Evolutionary conservation across 1,139 yeast species (phyloP).

Genomic region (Saccharomycopsis crataegensis): DNA sequence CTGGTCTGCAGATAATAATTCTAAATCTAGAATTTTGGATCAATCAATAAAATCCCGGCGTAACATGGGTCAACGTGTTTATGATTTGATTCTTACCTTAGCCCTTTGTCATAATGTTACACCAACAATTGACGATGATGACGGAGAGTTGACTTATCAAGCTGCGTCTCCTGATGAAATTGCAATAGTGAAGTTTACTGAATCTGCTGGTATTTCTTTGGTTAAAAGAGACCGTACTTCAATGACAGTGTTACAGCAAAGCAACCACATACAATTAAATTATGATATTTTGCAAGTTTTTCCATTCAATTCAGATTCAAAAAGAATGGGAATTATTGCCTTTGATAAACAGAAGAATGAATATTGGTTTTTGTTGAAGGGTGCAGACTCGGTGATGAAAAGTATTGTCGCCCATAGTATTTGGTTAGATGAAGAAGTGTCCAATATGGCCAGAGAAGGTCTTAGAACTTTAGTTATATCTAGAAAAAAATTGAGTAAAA

Average conservation of each 20-base stretch:
- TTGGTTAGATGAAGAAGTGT: conserved; percentile 97
- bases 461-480: conserved; percentile 90
- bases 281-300: conserved; percentile 75
- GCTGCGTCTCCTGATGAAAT: conserved; percentile 99
- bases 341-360: conserved; percentile 58
- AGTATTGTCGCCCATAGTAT: conserved; percentile 76
- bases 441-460: conserved; percentile 98
- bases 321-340: conserved; percentile 91
- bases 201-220: conserved; percentile 72
- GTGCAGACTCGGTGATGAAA: conserved; percentile 97
- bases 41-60: conserved; percentile 36
- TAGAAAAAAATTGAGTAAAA: conserved; percentile 54
- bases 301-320: conserved; percentile 93
- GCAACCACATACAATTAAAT: conserved; percentile 44
- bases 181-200: conserved; percentile 92
- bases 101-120: conserved; percentile 97
- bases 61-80: conserved; percentile 67
- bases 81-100: conserved; percentile 72
- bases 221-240: conserved; percentile 75
- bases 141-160: conserved; percentile 67
- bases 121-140: conserved; percentile 71
- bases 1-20: conserved; percentile 28
- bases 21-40: conserved; percentile 21
- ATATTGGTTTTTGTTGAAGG: conserved; percentile 80
- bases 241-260: conserved; percentile 58